Percentiles rank a stretch among this genome's conserved stretches.
These are phyloP conservation scores for Papiliotrema fonsecae DNA, from an alignment of 1,284 basidiomycete species.

Conservation along the genomic window DNA sequence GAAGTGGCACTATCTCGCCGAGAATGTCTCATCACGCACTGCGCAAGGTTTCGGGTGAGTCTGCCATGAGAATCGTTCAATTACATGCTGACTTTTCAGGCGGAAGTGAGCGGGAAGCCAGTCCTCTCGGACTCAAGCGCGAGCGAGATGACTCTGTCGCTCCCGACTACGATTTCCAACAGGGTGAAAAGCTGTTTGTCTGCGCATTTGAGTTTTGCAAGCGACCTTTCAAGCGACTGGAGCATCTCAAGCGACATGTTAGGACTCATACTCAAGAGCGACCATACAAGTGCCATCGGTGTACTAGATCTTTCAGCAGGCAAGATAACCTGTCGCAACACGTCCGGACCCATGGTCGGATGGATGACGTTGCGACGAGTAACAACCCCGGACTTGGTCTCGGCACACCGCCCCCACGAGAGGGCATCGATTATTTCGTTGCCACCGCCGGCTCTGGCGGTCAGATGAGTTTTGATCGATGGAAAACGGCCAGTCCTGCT, in stretches of 20 bases:
- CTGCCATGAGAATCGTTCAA: neutral
- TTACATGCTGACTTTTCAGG: conserved; percentile 2
- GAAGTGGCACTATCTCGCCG: conserved; percentile 1
- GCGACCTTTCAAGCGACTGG: conserved; percentile 78
- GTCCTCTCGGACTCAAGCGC: conserved; percentile 1
- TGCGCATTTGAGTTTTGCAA: conserved; percentile 77
- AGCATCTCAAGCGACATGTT: conserved; percentile 79
- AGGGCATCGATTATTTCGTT: conserved; percentile 5
- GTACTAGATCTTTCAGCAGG: conserved; percentile 72
- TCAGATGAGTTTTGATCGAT: neutral
- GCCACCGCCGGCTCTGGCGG: neutral
- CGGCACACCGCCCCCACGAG: conserved; percentile 5
- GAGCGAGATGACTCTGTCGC: conserved; percentile 3
- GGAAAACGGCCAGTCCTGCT: conserved; percentile 6
- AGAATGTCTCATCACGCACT: neutral
- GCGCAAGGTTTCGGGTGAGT: conserved; percentile 7
- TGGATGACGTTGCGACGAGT: conserved; percentile 21
- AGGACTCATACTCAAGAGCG: conserved; percentile 85
- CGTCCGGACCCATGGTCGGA: conserved; percentile 62
- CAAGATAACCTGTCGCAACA: conserved; percentile 83
- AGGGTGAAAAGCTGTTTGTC: conserved; percentile 57
- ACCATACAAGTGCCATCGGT: conserved; percentile 68
- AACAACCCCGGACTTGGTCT: neutral
- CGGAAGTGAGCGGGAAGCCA: neutral
- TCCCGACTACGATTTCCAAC: neutral